Conservation (phyloP, 176 grass and related monocot genomes). For the Raddia distichophylla region DNA sequence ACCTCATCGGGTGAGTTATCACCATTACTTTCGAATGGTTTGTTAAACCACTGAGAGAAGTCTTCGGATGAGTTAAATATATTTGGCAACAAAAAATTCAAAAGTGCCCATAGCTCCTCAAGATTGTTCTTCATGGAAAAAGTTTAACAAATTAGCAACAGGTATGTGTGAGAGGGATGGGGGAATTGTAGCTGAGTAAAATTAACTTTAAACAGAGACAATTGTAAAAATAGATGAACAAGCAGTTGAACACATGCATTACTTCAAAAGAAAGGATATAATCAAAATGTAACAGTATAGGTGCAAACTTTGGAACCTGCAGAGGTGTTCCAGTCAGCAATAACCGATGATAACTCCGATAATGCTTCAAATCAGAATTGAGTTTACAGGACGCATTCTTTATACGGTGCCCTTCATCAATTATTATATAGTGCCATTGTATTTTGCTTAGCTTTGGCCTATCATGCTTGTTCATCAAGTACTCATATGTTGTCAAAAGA, state of each 20-base stretch:
- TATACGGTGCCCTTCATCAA: slow-evolving; percentile 99
- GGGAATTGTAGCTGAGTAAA: background rate
- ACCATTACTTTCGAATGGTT: slow-evolving; percentile 87
- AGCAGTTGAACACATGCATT: slow-evolving; percentile 27
- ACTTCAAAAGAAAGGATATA: slow-evolving; percentile 26
- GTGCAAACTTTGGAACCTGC: slow-evolving; percentile 67
- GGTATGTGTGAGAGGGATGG: background rate
- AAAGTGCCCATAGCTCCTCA: slow-evolving; percentile 97
- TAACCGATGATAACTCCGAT: slow-evolving; percentile 90
- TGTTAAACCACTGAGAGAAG: slow-evolving; percentile 99
- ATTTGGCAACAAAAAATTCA: slow-evolving; percentile 95
- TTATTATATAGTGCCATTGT: slow-evolving; percentile 99
- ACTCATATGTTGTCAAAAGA: slow-evolving; percentile 97
- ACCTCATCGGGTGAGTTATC: slow-evolving; percentile 94
- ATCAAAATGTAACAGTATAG: slow-evolving; percentile 19
- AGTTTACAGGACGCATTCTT: slow-evolving; percentile 99
- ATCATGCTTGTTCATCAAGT: slow-evolving; percentile 99
- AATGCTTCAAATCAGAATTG: slow-evolving; percentile 96
- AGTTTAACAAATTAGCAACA: slow-evolving; percentile 42
- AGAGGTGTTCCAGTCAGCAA: slow-evolving; percentile 95
- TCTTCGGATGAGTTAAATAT: slow-evolving; percentile 99
- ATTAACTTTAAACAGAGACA: slow-evolving; percentile 31
- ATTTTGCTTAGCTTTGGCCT: slow-evolving; percentile 98
- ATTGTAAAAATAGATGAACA: slow-evolving; percentile 28
- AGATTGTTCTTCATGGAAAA: slow-evolving; percentile 95